These are phyloP conservation scores for Aspergillus costaricaensis DNA, from an alignment of 2,329 filamentous ascomycete genomes.

Conservation along the genomic window DNA sequence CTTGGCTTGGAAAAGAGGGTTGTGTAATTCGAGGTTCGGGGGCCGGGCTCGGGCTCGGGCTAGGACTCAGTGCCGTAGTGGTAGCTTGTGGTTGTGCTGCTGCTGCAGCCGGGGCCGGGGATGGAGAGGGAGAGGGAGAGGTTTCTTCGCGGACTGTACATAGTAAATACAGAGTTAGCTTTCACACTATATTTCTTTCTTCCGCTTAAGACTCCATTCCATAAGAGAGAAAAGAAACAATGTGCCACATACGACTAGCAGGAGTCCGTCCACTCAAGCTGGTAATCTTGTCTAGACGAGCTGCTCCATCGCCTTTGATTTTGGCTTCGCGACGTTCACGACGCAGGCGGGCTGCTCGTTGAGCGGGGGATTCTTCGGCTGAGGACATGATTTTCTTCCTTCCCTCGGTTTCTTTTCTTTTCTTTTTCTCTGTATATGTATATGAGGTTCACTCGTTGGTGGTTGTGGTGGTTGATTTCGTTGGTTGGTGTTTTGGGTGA, in stretches of 20 bases:
- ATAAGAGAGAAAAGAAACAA: neutral
- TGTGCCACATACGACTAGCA: constrained; percentile 35
- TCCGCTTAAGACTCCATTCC: no score
- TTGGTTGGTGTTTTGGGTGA: neutral
- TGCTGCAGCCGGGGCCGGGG: constrained; percentile 17
- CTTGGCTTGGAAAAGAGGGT: constrained; percentile 4
- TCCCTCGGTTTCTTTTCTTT: no score
- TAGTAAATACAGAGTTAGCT: neutral
- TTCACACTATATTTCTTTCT: neutral
- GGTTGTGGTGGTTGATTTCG: neutral
- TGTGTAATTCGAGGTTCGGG: constrained; percentile 2
- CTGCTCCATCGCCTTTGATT: constrained; percentile 59
- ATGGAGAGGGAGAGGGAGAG: constrained; percentile 32
- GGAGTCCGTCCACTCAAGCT: constrained; percentile 57
- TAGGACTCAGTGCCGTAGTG: constrained; percentile 3
- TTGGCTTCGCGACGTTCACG: constrained; percentile 66
- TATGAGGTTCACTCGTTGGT: constrained; percentile 6
- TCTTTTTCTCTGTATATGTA: no score
- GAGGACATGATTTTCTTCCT: constrained; percentile 29
- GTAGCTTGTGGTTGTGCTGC: constrained; percentile 5
- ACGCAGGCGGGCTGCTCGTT: constrained; percentile 59
- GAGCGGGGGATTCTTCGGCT: constrained; percentile 49
- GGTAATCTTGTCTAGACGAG: constrained; percentile 64
- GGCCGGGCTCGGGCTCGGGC: neutral
- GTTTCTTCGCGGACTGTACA: constrained; percentile 28